phyloP scores from a whole-genome alignment of 768 basidiomycete genomes.

The Boletales sp. region DNA sequence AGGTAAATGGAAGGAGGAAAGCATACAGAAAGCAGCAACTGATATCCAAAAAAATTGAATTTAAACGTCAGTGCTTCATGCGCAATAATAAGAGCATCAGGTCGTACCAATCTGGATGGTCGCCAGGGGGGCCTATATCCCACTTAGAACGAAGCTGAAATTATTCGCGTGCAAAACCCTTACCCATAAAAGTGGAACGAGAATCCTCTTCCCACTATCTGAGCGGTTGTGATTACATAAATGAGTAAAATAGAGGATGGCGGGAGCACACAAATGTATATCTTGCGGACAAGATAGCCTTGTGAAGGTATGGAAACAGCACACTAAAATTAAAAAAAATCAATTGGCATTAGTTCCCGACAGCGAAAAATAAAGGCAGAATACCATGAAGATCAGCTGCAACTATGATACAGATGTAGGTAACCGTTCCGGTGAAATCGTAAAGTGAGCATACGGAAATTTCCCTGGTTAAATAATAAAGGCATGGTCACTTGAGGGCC shows the following conservation, averaged over 20 bases:
- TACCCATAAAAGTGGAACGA: too few species aligned
- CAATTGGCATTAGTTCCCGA: not conserved
- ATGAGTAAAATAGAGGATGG: not conserved
- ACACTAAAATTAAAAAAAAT: too few species aligned
- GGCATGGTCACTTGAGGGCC: too few species aligned
- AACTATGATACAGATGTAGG: not conserved
- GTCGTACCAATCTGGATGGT: not conserved
- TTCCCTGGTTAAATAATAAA: not conserved
- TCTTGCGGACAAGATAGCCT: not conserved
- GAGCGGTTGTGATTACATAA: not conserved
- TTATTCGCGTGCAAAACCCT: too few species aligned
- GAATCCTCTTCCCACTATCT: not conserved
- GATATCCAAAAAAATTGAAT: too few species aligned
- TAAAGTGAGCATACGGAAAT: not conserved
- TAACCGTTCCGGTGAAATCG: not conserved
- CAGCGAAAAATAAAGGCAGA: too few species aligned
- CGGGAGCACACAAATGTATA: not conserved
- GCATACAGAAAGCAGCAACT: not conserved
- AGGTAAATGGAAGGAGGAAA: not conserved
- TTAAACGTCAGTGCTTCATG: too few species aligned
- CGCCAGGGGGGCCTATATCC: too few species aligned
- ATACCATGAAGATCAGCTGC: not conserved
- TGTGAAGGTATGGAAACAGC: not conserved
- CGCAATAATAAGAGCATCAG: too few species aligned
- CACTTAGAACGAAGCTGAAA: too few species aligned